These are phyloP conservation scores for Vitis rotundifolia DNA, from an alignment of 164 flowering plant species.

Conservation along the genomic window DNA sequence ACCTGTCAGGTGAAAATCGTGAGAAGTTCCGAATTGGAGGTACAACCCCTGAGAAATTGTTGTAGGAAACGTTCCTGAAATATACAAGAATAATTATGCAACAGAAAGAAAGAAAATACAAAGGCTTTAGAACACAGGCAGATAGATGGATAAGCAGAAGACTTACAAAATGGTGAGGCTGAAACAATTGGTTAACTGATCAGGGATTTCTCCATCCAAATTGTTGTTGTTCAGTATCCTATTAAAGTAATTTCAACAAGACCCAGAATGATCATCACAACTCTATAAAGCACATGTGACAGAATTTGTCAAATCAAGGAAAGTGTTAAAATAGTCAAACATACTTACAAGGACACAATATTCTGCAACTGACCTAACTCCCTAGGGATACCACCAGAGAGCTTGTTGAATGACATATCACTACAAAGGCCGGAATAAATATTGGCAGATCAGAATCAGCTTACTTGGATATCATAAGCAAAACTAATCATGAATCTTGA, in stretches of 20 bases:
- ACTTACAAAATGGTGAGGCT: slow-evolving; percentile 70
- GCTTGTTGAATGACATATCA: slow-evolving; percentile 74
- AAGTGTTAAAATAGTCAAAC: neutral
- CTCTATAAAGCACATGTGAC: neutral
- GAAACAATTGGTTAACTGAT: slow-evolving; percentile 74
- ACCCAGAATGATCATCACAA: neutral
- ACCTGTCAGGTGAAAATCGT: slow-evolving; percentile 79
- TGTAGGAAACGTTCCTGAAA: slow-evolving; percentile 76
- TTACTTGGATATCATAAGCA: neutral
- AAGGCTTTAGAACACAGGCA: neutral
- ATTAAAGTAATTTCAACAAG: neutral
- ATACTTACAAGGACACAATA: slow-evolving; percentile 60
- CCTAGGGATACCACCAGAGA: slow-evolving; percentile 67
- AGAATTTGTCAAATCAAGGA: neutral
- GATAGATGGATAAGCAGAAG: neutral
- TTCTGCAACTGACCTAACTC: slow-evolving; percentile 86
- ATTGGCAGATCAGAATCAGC: neutral
- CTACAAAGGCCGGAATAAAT: slow-evolving; percentile 25
- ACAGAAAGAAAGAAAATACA: too few species aligned
- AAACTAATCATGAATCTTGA: neutral
- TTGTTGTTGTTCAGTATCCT: slow-evolving; percentile 77
- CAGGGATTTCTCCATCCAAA: slow-evolving; percentile 67
- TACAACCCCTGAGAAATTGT: slow-evolving; percentile 73
- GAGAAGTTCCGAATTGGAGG: slow-evolving; percentile 62
- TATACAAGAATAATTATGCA: neutral